These are phyloP conservation scores for Chlamydomonas applanata DNA, from an alignment of 139 green algal species.

Conservation along the genomic window DNA sequence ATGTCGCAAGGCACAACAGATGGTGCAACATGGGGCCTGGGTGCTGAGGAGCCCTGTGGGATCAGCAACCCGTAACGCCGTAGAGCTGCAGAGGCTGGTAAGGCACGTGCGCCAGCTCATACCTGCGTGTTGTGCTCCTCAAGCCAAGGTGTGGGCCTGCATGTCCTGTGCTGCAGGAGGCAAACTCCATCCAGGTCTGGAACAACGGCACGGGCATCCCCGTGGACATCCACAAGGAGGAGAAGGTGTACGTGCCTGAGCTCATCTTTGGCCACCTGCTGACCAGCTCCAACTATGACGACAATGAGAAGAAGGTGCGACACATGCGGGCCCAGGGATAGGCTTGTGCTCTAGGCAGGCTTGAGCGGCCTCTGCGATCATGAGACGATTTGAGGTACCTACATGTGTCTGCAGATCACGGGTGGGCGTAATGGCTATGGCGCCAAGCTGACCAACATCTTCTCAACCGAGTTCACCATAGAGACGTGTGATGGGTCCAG, in stretches of 20 bases:
- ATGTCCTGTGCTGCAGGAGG: conserved; percentile 45
- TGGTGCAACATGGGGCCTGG: no score
- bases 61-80: no score
- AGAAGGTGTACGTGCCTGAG: conserved; percentile 95
- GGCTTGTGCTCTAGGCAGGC: no score
- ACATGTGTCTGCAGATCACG: conserved; percentile 71
- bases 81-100: no score
- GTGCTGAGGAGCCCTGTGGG: no score
- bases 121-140: no score
- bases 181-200: conserved; percentile 80
- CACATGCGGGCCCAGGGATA: not conserved
- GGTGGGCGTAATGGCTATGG: conserved; percentile 98
- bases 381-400: no score
- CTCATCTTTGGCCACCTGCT: conserved; percentile 99
- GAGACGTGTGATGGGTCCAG: conserved; percentile 93
- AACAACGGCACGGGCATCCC: conserved; percentile 97
- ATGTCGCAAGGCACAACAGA: no score
- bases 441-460: conserved; percentile 99
- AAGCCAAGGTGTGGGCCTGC: not conserved
- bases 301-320: conserved; percentile 94
- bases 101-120: no score
- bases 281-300: conserved; percentile 98
- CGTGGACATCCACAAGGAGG: conserved; percentile 94
- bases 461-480: conserved; percentile 95
- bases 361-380: no score